Evolutionary conservation across 208 protist species (phyloP).

Genomic region (Tetramitus jugosus): DNA sequence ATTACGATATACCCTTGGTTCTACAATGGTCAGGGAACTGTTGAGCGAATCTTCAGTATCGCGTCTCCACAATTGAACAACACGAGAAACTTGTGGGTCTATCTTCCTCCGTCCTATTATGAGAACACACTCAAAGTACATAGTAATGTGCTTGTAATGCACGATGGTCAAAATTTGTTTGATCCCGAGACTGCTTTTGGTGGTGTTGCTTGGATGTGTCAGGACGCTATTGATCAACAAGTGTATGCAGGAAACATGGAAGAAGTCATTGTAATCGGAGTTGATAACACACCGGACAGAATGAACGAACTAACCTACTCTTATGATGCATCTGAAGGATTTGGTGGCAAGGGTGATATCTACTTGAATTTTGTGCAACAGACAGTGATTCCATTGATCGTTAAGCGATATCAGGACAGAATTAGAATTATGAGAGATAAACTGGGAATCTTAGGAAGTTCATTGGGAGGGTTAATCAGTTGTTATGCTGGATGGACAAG

Average conservation of each 20-base stretch:
- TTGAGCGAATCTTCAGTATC: too few species aligned
- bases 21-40: too few species aligned
- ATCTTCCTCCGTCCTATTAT: slow-evolving; percentile 24
- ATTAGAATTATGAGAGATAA: not conserved
- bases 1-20: too few species aligned
- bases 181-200: not conserved
- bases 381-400: not conserved
- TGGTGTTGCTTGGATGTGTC: slow-evolving; percentile 9
- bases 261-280: slow-evolving; percentile 14
- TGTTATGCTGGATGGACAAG: too few species aligned
- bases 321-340: not conserved
- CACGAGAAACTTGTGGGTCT: not conserved
- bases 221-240: slow-evolving; percentile 3
- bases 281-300: slow-evolving; percentile 21
- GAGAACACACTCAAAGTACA: slow-evolving; percentile 6
- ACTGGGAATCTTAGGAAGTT: slow-evolving; percentile 23
- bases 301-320: slow-evolving; percentile 28
- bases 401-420: not conserved
- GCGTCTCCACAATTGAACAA: too few species aligned
- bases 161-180: slow-evolving; percentile 29
- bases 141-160: slow-evolving; percentile 22
- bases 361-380: slow-evolving; percentile 25
- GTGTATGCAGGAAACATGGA: slow-evolving; percentile 21
- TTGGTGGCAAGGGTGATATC: slow-evolving; percentile 21
- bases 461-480: slow-evolving; percentile 23